Conservation (phyloP, 169 alveolate species). For the Plasmodium knowlesi region DNA sequence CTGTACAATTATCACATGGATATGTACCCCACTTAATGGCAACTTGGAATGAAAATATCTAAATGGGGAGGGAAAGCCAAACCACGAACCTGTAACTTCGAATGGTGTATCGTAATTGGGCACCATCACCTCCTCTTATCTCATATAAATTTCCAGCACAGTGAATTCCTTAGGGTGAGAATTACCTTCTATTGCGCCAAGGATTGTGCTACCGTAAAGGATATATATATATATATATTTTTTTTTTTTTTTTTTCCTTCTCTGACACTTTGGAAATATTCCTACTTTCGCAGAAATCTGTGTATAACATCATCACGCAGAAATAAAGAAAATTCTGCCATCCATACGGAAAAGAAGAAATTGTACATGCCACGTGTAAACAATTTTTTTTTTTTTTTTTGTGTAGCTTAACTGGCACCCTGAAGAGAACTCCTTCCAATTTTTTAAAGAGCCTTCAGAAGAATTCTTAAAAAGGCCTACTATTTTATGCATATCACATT, state of each 20-base stretch:
- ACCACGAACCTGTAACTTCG: background rate
- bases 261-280: background rate
- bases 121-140: background rate
- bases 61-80: background rate
- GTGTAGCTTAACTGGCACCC: background rate
- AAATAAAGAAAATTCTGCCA: background rate
- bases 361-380: background rate
- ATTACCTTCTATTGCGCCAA: background rate
- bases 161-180: background rate
- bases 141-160: background rate
- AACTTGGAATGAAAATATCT: background rate
- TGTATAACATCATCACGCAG: background rate
- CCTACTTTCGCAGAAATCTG: background rate
- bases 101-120: background rate
- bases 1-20: background rate
- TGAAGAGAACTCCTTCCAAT: background rate
- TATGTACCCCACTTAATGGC: background rate
- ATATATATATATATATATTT: no score
- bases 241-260: background rate
- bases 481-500: background rate
- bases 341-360: background rate
- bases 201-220: background rate
- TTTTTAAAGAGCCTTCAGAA: background rate
- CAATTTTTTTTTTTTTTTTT: background rate
- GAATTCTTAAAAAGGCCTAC: background rate